Percentiles rank a stretch among this genome's conserved stretches.
phyloP scores from a whole-genome alignment of 192 early-diverging fungal species.

The Gonapodya sp. region DNA sequence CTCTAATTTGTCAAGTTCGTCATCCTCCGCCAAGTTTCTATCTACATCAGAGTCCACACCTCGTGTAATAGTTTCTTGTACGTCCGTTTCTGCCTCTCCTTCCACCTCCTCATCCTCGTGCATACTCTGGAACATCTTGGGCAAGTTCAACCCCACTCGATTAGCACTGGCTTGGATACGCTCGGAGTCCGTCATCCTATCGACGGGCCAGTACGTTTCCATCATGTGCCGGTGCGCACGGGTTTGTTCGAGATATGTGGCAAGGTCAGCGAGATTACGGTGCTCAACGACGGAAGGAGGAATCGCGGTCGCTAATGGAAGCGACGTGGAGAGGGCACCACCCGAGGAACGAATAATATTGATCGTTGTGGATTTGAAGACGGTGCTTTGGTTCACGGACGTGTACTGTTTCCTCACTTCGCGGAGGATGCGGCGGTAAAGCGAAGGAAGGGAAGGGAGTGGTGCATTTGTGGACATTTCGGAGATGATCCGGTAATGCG shows the following conservation, averaged over 20 bases:
- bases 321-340: background rate
- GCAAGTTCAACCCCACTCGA: slow-evolving; percentile 8
- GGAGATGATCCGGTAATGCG: too few species aligned
- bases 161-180: slow-evolving; percentile 4
- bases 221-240: slow-evolving; percentile 3
- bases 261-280: background rate
- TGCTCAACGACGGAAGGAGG: background rate
- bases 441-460: background rate
- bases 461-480: background rate
- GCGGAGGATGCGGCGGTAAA: background rate
- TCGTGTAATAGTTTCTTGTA: too few species aligned
- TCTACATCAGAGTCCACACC: too few species aligned
- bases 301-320: background rate
- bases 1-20: too few species aligned
- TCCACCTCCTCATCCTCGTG: background rate
- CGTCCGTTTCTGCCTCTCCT: too few species aligned
- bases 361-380: background rate
- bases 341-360: background rate
- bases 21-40: too few species aligned
- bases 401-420: slow-evolving; percentile 1
- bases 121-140: slow-evolving; percentile 5
- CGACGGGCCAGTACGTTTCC: slow-evolving; percentile 7
- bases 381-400: background rate
- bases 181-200: slow-evolving; percentile 7
- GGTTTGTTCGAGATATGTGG: background rate